These are phyloP conservation scores for Pholiota molesta DNA, from an alignment of 768 basidiomycete genomes.

Conservation along the genomic window DNA sequence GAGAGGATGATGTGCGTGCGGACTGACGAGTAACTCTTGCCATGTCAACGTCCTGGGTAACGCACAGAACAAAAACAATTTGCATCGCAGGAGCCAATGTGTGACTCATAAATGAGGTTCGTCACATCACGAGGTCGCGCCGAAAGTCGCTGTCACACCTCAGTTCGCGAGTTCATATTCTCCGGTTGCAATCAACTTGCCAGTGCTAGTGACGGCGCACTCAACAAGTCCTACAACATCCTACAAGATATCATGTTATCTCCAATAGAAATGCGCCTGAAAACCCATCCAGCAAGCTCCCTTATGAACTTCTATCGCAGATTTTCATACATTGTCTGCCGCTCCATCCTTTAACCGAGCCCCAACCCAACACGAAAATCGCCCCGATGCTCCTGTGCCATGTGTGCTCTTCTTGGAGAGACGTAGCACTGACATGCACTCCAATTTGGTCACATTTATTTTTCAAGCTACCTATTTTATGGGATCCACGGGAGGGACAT, in stretches of 20 bases:
- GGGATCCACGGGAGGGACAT: background rate
- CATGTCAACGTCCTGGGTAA: slow-evolving; percentile 25
- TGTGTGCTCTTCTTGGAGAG: slow-evolving; percentile 1
- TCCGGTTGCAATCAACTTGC: no score
- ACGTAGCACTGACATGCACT: background rate
- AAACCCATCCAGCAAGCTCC: background rate
- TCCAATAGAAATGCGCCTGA: no score
- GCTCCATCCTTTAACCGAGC: background rate
- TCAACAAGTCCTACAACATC: no score
- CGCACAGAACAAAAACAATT: slow-evolving; percentile 26
- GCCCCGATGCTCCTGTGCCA: background rate
- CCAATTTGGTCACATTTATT: background rate
- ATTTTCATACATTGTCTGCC: background rate
- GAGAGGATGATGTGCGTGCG: slow-evolving; percentile 26
- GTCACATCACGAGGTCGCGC: slow-evolving; percentile 36
- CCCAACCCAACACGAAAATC: background rate
- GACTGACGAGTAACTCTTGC: slow-evolving; percentile 37
- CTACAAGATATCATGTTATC: no score
- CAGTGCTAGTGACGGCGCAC: no score
- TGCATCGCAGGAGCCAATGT: slow-evolving; percentile 16
- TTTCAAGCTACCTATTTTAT: background rate
- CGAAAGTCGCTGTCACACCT: background rate
- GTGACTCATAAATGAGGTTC: slow-evolving; percentile 35
- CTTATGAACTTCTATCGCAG: background rate
- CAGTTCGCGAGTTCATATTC: no score